A percentile compares a stretch with the other conserved stretches of the same genome.
phyloP scores from a whole-genome alignment of 306 rosid species.

The Luffa acutangula region DNA sequence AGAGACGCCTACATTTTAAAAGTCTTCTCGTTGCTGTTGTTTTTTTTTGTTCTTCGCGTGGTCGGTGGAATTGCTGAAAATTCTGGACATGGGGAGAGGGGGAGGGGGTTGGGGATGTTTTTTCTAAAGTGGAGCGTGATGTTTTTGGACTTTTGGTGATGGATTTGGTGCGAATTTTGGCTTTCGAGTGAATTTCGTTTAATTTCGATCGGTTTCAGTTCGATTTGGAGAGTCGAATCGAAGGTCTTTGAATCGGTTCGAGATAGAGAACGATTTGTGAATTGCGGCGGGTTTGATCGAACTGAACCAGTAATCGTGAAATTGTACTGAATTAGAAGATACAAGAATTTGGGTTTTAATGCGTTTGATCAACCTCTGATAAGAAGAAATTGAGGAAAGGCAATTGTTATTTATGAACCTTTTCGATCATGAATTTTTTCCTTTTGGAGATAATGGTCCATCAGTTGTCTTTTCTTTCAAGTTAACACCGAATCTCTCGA shows the following conservation, averaged over 20 bases:
- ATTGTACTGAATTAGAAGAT: slow-evolving; percentile 21
- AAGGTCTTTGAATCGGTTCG: background rate
- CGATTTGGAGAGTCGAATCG: background rate
- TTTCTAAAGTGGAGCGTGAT: slow-evolving; percentile 6
- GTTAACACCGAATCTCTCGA: slow-evolving; percentile 15
- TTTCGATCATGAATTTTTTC: slow-evolving; percentile 17
- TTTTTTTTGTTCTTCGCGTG: background rate
- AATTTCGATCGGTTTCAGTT: background rate
- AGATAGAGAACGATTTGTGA: slow-evolving; percentile 6
- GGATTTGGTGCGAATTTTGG: background rate
- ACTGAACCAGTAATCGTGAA: background rate
- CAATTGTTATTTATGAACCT: slow-evolving; percentile 1
- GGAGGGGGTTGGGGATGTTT: background rate
- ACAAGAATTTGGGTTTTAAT: background rate
- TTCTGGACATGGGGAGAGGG: background rate
- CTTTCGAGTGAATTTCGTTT: background rate
- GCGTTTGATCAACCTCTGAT: background rate
- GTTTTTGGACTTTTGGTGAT: background rate
- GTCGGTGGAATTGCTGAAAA: slow-evolving; percentile 2
- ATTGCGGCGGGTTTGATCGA: slow-evolving; percentile 6
- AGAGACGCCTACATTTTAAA: slow-evolving; percentile 28
- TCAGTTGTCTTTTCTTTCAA: slow-evolving; percentile 19
- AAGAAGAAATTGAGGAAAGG: background rate
- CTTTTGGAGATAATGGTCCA: slow-evolving; percentile 15
- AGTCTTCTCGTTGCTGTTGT: slow-evolving; percentile 12